These are phyloP conservation scores for Penicillium aurantiogriseum DNA, from an alignment of 2,329 filamentous ascomycete genomes.

Conservation along the genomic window DNA sequence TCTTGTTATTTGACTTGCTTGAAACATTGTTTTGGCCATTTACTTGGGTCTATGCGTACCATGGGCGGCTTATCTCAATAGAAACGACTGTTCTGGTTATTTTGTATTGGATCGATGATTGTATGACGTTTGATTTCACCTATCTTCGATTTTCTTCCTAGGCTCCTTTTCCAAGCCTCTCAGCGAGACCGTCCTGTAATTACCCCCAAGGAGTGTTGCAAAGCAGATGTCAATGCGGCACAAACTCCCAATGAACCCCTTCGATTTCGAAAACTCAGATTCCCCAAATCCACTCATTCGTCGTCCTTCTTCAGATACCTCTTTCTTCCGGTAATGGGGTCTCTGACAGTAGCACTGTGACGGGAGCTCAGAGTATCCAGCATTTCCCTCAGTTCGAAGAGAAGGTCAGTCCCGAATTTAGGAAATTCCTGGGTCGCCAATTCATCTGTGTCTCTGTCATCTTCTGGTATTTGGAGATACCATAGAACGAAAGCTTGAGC, in stretches of 20 bases:
- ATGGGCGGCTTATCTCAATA: background rate
- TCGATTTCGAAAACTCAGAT: background rate
- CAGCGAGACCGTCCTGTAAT: background rate
- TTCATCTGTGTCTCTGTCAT: background rate
- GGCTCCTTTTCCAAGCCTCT: background rate
- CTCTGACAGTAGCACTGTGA: background rate
- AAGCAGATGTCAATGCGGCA: too few relatives aligned
- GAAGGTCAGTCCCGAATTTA: conserved; percentile 8
- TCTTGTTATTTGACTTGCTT: background rate
- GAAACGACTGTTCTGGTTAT: background rate
- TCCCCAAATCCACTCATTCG: background rate
- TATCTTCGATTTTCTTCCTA: too few relatives aligned
- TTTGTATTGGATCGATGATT: background rate
- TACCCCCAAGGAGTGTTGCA: too few relatives aligned
- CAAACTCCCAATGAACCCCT: background rate
- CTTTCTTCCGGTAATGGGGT: conserved; percentile 2
- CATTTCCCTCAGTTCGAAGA: background rate
- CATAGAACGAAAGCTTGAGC: conserved; percentile 3
- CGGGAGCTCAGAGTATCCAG: background rate
- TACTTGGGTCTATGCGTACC: too few relatives aligned
- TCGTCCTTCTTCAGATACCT: background rate
- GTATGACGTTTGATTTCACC: background rate
- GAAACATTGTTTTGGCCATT: background rate
- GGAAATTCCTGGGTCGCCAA: background rate
- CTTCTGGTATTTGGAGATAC: background rate